A percentile compares a stretch with the other conserved stretches of the same genome.
Evolutionary conservation across 1,284 basidiomycete genomes (phyloP).

Genomic region (Macrocystidia cucumis): DNA sequence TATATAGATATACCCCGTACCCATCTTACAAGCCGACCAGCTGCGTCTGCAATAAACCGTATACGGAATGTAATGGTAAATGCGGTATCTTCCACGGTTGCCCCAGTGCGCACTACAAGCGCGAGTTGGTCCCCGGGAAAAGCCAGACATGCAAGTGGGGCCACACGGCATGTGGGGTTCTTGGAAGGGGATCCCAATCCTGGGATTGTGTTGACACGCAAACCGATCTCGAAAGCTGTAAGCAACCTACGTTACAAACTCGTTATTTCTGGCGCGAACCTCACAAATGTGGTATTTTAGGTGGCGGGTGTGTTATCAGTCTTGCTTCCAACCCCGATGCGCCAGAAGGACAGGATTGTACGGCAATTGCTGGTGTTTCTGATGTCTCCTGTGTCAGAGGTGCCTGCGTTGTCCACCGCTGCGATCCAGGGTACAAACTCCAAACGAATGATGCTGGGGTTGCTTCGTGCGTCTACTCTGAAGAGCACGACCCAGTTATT

Average conservation of each 20-base stretch:
- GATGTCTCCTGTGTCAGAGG: slow-evolving; percentile 41
- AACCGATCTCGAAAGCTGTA: slow-evolving; percentile 45
- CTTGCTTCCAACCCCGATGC: slow-evolving; percentile 18
- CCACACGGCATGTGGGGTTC: slow-evolving; percentile 33
- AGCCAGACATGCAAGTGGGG: slow-evolving; percentile 16
- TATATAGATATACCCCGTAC: slow-evolving; percentile 17
- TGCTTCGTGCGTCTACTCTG: slow-evolving; percentile 17
- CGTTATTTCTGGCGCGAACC: slow-evolving; percentile 9
- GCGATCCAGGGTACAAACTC: slow-evolving; percentile 32
- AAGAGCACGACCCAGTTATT: slow-evolving; percentile 13
- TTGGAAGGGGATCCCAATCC: slow-evolving; percentile 22
- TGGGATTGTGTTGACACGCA: slow-evolving; percentile 43
- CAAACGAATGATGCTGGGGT: slow-evolving; percentile 18
- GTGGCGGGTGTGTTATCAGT: slow-evolving; percentile 40
- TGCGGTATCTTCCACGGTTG: slow-evolving; percentile 32
- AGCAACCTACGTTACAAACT: no score
- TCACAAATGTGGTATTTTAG: slow-evolving; percentile 16
- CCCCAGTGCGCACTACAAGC: slow-evolving; percentile 23
- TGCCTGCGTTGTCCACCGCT: slow-evolving; percentile 36
- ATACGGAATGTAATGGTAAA: slow-evolving; percentile 37
- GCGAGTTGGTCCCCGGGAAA: slow-evolving; percentile 16
- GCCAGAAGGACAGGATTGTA: slow-evolving; percentile 34
- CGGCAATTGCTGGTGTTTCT: slow-evolving; percentile 36
- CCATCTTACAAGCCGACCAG: slow-evolving; percentile 18
- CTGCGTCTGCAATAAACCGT: slow-evolving; percentile 33